Evolutionary conservation across 305 asterid genomes (phyloP).

Genomic region (Solanum aculeatissimum): DNA sequence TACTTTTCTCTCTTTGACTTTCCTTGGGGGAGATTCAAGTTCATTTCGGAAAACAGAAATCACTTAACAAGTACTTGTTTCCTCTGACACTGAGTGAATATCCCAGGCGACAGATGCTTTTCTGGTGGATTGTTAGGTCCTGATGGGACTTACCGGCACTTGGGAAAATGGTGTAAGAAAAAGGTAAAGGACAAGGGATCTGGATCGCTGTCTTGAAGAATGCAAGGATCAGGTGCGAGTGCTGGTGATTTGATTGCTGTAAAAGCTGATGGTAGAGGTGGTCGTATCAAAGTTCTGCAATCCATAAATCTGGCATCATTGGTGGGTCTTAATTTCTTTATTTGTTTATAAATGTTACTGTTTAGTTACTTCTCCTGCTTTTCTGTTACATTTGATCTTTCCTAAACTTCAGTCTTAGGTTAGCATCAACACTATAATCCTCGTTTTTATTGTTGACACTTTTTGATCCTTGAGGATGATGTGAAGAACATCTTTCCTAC

Average conservation of each 20-base stretch:
- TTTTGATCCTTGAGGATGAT: background rate
- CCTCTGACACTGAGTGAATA: background rate
- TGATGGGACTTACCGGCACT: slow-evolving; percentile 69
- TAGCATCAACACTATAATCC: background rate
- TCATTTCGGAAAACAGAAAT: background rate
- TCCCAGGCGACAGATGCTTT: slow-evolving; percentile 43
- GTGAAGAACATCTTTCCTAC: background rate
- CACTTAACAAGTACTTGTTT: background rate
- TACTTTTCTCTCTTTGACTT: background rate
- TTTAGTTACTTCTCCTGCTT: background rate
- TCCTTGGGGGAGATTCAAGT: background rate
- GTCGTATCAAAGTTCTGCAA: slow-evolving; percentile 56
- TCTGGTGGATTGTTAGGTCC: slow-evolving; percentile 69
- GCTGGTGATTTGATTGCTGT: slow-evolving; percentile 50
- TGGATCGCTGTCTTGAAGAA: slow-evolving; percentile 6
- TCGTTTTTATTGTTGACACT: background rate
- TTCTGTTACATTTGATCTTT: background rate
- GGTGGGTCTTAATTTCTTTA: slow-evolving; percentile 27
- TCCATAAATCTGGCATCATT: slow-evolving; percentile 36
- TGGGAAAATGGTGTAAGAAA: slow-evolving; percentile 97
- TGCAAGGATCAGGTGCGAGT: slow-evolving; percentile 13
- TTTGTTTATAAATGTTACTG: background rate
- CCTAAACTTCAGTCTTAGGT: background rate
- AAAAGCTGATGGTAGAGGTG: slow-evolving; percentile 93
- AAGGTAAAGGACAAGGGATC: slow-evolving; percentile 28